Evolutionary conservation across 1,284 basidiomycete species (phyloP), one percentile per base, ranked within the genome.

Genomic region (Papiliotrema fonsecae): DNA sequence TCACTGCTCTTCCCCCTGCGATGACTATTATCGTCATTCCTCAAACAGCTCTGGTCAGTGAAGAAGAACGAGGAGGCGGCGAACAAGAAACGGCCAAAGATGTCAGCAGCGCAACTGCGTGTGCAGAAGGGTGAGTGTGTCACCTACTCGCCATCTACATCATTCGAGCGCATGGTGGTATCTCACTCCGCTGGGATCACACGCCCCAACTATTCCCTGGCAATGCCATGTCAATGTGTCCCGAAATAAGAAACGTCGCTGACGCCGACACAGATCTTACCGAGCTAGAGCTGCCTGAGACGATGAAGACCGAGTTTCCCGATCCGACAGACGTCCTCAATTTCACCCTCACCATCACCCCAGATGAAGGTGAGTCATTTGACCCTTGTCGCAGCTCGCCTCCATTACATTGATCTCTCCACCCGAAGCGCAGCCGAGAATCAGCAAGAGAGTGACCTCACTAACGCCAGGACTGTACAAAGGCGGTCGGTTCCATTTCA

Each of bases 21-120:
- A n/a, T n/a, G n/a, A n/a, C n/a, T n/a, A n/a, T n/a, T n/a, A n/a
- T n/a, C n/a, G n/a, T n/a, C n/a, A n/a, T n/a, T n/a, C n/a, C n/a
- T n/a, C n/a, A n/a, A 37, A 45, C 41, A 97, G 92, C 94, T 97
- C 67, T 96, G 92, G 87, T 88, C 84, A 61, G 87, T 97, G 84
- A 96, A 96, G 83, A 94, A 96, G 84, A 65, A 74, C 45, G 88
- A 93, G 77, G 88, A 93, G 69, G 88, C 88, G 50, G 88, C 88
- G 47, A 84, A 86, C 16, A 94, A 91, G 84, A 93, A 84, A 82
- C 89, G 87, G 79, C 91, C 92, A 40, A 97, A 96, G 82, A 96
- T 89, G 45, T 90, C 88, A 62, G 92, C 94, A 11, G 94, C 96
- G 28, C 93, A 97, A 75, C 87, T 99, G 69, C 84, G 94, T 49